Conservation (phyloP, 768 basidiomycete species). For the Inosperma sp. region DNA sequence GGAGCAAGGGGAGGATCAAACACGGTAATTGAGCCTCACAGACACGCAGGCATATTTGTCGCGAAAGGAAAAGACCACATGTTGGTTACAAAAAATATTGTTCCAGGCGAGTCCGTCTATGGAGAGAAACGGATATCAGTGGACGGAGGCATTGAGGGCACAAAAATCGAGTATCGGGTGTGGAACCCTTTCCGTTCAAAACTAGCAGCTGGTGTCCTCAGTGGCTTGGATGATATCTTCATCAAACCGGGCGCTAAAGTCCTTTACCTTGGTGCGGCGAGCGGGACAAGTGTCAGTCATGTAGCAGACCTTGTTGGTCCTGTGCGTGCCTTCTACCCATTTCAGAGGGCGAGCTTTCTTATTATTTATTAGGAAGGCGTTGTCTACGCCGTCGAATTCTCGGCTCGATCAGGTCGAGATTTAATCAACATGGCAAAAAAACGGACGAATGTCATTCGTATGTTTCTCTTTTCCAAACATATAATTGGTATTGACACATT, state of each 20-base stretch:
- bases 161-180: conserved; percentile 94
- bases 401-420: conserved; percentile 92
- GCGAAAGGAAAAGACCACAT: conserved; percentile 97
- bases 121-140: conserved; percentile 96
- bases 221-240: conserved; percentile 90
- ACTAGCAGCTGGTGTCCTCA: conserved; percentile 93
- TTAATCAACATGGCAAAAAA: conserved; percentile 99
- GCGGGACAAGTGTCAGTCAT: conserved; percentile 97
- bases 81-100: conserved; percentile 96
- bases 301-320: conserved; percentile 99
- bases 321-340: conserved; percentile 40
- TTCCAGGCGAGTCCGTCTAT: conserved; percentile 96
- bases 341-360: conserved; percentile 1
- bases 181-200: conserved; percentile 99
- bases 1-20: conserved; percentile 80
- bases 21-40: conserved; percentile 91
- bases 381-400: conserved; percentile 99
- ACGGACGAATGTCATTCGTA: conserved; percentile 97
- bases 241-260: conserved; percentile 95
- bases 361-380: conserved; percentile 67
- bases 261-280: conserved; percentile 95
- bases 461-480: conserved; percentile 26
- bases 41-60: conserved; percentile 92
- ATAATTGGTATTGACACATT: neutral
- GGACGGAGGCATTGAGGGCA: conserved; percentile 67